Percentiles rank a stretch among this genome's conserved stretches.
Conservation (phyloP, 208 protist genomes). For the Crithidia thermophila region DNA sequence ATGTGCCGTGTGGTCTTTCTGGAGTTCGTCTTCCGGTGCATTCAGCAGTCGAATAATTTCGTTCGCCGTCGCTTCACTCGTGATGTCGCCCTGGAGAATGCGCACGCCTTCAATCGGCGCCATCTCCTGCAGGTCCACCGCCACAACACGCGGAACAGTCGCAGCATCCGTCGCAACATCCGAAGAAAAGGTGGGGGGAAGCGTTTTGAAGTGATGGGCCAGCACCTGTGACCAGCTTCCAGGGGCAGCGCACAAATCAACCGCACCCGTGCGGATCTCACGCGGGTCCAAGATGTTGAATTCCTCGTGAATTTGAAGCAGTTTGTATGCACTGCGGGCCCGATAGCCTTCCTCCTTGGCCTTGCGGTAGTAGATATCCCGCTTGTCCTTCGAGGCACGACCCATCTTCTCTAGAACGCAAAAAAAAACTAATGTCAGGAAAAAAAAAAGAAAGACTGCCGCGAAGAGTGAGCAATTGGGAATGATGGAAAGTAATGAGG, state of each 20-base stretch:
- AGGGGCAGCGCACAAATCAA: conserved; percentile 99
- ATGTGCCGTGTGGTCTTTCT: too few relatives aligned
- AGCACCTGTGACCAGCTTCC: conserved; percentile 96
- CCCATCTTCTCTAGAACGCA: conserved; percentile 74
- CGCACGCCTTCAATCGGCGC: conserved; percentile 97
- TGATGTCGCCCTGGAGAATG: conserved; percentile 92
- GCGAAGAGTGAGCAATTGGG: too few relatives aligned
- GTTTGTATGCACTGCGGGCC: conserved; percentile 99
- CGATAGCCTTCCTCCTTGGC: conserved; percentile 99
- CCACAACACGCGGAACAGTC: conserved; percentile 67
- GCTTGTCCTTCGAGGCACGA: conserved; percentile 96
- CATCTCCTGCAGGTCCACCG: conserved; percentile 99
- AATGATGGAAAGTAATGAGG: too few relatives aligned
- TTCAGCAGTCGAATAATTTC: conserved; percentile 95
- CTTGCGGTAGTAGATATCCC: conserved; percentile 99
- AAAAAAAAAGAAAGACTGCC: background rate
- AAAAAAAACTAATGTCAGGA: conserved; percentile 8
- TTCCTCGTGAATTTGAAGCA: conserved; percentile 99
- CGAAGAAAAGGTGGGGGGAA: too few relatives aligned
- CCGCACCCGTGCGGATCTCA: conserved; percentile 90
- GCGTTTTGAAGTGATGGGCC: conserved; percentile 42
- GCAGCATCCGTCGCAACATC: too few relatives aligned
- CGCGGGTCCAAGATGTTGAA: conserved; percentile 94
- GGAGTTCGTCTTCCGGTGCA: conserved; percentile 29
- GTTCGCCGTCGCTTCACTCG: conserved; percentile 74